Evolutionary conservation across 2,329 filamentous ascomycete species (phyloP).

Genomic region (Arthrocladium fulminans): DNA sequence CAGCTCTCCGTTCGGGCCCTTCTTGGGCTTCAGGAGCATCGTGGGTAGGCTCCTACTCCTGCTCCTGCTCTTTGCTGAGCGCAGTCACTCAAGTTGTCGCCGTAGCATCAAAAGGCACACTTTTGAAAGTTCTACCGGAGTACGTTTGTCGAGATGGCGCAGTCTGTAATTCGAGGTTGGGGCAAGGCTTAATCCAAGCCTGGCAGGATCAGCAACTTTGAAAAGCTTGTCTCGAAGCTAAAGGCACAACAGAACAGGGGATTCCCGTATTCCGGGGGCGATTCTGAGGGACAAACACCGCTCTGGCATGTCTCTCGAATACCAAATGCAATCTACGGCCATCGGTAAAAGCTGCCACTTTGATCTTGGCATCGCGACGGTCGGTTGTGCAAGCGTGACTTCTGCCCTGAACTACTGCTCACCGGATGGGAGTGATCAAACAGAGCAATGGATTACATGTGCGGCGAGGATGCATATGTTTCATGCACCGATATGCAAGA

Average conservation of each 20-base stretch:
- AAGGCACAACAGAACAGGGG: background rate
- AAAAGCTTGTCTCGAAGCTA: background rate
- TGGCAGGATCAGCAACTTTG: background rate
- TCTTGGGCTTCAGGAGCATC: constrained; percentile 24
- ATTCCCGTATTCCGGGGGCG: too few species aligned
- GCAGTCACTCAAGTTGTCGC: background rate
- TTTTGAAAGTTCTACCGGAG: background rate
- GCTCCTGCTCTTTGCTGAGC: background rate
- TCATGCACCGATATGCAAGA: too few species aligned
- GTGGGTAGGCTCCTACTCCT: too few species aligned
- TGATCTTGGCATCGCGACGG: too few species aligned
- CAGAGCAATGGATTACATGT: too few species aligned
- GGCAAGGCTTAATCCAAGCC: background rate
- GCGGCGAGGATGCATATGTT: too few species aligned
- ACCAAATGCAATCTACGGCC: too few species aligned
- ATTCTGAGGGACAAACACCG: background rate
- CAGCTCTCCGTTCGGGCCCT: constrained; percentile 7
- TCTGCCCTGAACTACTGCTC: too few species aligned
- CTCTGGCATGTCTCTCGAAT: background rate
- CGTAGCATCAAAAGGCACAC: background rate
- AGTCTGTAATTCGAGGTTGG: background rate
- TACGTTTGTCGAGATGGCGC: background rate
- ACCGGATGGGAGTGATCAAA: too few species aligned
- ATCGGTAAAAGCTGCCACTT: too few species aligned
- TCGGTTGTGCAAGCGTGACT: too few species aligned